Evolutionary conservation across 257 asterid species (phyloP).

Genomic region (Capsicum pubescens): DNA sequence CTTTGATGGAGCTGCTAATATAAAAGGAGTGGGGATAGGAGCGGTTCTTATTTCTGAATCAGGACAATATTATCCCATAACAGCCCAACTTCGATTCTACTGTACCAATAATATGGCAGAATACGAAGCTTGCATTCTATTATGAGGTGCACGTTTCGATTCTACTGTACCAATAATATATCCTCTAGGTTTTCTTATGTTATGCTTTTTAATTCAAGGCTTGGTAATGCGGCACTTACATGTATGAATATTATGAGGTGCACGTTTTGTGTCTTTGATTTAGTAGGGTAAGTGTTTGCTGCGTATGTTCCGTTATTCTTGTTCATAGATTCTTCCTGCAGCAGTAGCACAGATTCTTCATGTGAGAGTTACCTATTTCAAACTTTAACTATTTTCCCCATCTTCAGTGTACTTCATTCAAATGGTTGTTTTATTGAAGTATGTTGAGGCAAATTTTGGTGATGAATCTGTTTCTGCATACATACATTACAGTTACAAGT

Average conservation of each 20-base stretch:
- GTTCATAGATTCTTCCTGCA: neutral
- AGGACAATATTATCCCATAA: no score
- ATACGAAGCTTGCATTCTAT: no score
- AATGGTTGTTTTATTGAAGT: neutral
- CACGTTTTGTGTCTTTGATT: neutral
- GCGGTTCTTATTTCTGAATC: no score
- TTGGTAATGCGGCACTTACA: constrained; percentile 1
- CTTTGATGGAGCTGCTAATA: no score
- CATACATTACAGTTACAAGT: no score
- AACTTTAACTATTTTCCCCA: neutral
- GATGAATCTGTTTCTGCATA: neutral
- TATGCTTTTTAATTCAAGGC: neutral
- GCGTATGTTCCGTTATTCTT: neutral
- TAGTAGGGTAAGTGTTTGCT: constrained; percentile 11
- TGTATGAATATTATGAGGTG: constrained; percentile 16
- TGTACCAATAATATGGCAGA: no score
- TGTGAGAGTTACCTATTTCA: neutral
- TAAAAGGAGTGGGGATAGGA: no score
- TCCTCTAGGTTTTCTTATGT: constrained; percentile 19
- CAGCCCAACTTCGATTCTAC: no score
- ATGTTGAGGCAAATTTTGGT: neutral
- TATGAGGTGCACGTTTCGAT: no score
- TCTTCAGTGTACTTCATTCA: no score
- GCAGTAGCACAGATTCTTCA: neutral
- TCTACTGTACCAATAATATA: no score